These are phyloP conservation scores for Trichophyton equinum DNA, from an alignment of 2,329 filamentous ascomycete species.

Conservation along the genomic window DNA sequence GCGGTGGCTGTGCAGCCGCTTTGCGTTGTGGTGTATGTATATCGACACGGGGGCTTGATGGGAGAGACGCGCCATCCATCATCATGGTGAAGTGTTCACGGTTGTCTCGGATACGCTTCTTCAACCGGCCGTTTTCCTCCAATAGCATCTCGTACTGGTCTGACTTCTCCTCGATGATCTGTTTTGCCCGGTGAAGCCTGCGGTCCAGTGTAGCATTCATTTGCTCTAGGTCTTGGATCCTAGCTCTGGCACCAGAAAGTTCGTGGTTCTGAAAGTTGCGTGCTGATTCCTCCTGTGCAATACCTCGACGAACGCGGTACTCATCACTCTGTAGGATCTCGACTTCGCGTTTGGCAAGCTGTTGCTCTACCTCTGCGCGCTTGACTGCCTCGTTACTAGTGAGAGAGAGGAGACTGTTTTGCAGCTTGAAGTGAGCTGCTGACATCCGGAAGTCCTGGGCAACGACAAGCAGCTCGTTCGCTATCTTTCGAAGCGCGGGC, in stretches of 20 bases:
- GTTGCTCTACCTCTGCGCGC: conserved; percentile 78
- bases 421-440: conserved; percentile 78
- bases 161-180: conserved; percentile 64
- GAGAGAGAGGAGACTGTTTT: conserved; percentile 71
- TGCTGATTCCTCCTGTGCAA: conserved; percentile 37
- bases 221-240: conserved; percentile 53
- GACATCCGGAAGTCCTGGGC: conserved; percentile 64
- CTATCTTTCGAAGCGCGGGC: conserved; percentile 42
- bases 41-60: conserved; percentile 46
- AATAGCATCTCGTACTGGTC: conserved; percentile 56
- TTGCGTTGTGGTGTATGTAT: conserved; percentile 35
- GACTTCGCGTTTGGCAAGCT: conserved; percentile 79
- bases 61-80: conserved; percentile 52
- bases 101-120: conserved; percentile 78
- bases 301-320: conserved; percentile 49
- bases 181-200: conserved; percentile 61
- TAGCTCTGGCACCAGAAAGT: conserved; percentile 46
- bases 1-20: conserved; percentile 27
- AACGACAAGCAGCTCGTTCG: conserved; percentile 41
- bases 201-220: conserved; percentile 53
- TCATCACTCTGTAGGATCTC: conserved; percentile 69
- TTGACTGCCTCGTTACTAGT: conserved; percentile 77
- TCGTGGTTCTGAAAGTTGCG: conserved; percentile 24
- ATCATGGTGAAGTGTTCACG: conserved; percentile 72
- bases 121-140: conserved; percentile 65